phyloP scores from a whole-genome alignment of 495 filamentous ascomycete species.

The Penicillium salamii region DNA sequence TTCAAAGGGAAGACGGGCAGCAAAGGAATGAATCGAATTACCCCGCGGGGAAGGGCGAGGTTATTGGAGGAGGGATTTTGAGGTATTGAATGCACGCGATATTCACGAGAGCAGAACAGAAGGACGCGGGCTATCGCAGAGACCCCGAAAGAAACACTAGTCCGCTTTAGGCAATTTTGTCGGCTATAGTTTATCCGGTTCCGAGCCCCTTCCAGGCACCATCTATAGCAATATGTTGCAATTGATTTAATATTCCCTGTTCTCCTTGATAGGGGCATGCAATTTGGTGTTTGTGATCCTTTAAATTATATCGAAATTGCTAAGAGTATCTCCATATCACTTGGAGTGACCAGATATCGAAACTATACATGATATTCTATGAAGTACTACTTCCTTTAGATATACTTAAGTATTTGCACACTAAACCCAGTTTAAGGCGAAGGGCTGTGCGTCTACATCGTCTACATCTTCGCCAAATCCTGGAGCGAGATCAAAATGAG shows the following conservation, averaged over 20 bases:
- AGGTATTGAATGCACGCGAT: conserved; percentile 34
- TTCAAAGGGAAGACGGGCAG: conserved; percentile 52
- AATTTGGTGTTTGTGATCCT: no score
- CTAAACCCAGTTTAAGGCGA: no score
- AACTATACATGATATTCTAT: no score
- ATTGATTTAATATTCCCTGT: no score
- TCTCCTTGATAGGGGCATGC: background rate
- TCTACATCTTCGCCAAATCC: no score
- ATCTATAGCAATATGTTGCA: background rate
- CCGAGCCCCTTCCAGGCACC: conserved; percentile 10
- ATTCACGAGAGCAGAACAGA: conserved; percentile 34
- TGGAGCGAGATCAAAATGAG: no score
- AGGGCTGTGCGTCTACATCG: no score
- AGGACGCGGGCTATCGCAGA: conserved; percentile 35
- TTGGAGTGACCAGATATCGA: no score
- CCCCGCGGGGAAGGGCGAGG: conserved; percentile 29
- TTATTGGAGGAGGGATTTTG: conserved; percentile 40
- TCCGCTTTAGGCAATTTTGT: conserved; percentile 29
- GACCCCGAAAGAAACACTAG: conserved; percentile 46
- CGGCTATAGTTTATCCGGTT: conserved; percentile 26
- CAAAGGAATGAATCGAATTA: conserved; percentile 59
- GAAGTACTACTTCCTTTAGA: no score
- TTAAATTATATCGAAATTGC: no score
- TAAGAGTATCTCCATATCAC: no score
- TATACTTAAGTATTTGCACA: no score